phyloP scores from a whole-genome alignment of 257 asterid genomes.

The Perilla frutescens region DNA sequence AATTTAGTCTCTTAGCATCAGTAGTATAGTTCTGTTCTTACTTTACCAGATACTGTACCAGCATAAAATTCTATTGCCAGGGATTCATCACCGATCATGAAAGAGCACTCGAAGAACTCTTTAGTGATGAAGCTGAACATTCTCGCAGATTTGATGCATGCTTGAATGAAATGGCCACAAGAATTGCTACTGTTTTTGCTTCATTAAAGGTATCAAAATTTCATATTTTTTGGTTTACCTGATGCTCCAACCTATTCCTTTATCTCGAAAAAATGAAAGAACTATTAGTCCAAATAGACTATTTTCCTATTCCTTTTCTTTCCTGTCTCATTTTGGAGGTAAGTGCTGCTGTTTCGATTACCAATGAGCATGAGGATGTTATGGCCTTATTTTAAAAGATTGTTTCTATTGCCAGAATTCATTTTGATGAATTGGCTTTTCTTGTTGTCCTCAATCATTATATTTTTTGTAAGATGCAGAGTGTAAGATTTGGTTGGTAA shows the following conservation, averaged over 20 bases:
- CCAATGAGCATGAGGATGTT: neutral
- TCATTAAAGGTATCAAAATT: constrained; percentile 70
- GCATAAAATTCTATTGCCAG: constrained; percentile 48
- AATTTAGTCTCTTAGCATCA: constrained; percentile 5
- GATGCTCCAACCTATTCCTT: constrained; percentile 22
- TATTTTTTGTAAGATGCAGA: neutral
- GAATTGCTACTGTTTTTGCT: constrained; percentile 92
- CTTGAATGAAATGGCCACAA: constrained; percentile 76
- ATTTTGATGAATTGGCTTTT: constrained; percentile 5
- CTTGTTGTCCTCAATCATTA: neutral
- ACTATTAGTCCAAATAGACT: neutral
- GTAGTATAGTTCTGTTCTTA: constrained; percentile 29
- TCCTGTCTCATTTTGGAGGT: neutral
- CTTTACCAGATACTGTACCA: constrained; percentile 28
- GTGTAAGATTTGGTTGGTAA: too few species aligned
- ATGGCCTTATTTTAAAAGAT: neutral
- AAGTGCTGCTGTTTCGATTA: neutral
- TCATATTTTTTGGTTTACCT: constrained; percentile 18
- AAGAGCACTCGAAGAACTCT: constrained; percentile 79
- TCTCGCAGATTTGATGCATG: constrained; percentile 66
- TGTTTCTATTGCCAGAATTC: neutral
- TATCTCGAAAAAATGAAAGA: constrained; percentile 2
- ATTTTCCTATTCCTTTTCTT: neutral
- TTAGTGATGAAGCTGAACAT: constrained; percentile 60
- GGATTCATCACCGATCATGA: constrained; percentile 88